Evolutionary conservation across 2,329 filamentous ascomycete species (phyloP), one percentile per base, ranked within the genome.

Genomic region (Ceratocystis huliohia): DNA sequence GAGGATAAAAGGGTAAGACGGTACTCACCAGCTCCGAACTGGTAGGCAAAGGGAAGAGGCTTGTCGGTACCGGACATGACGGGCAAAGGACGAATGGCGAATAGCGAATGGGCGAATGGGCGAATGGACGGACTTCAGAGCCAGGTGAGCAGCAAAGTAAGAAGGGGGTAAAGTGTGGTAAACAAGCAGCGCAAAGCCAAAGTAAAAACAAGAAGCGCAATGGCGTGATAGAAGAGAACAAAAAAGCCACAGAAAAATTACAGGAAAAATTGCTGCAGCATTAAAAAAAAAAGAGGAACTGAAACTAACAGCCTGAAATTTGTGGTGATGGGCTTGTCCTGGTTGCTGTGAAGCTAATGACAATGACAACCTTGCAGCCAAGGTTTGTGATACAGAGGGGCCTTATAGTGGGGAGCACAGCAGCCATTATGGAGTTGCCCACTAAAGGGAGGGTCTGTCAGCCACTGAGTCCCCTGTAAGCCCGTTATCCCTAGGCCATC

Each of bases 21-120:
- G 13, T 15, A 66, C 66, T 68, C 75, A 86, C 92, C 92, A 74
- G 93, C 92, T 76, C 87, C 88, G 81, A 97, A 96, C 80, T 96
- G 92, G 85, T 96, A 96, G 72, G 85, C 77, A 78, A 96, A 96
- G 68, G 91, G 91, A 72, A 96, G 85, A 68, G 92, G 90, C 79
- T 91, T 88, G 64, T 83, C 78, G 61, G 63, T 62, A 70, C 80
- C 74, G 70, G 85, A 81, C 86, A 88, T 88, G 72, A 73, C 81
- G 79, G 74, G 73, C 71, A 69, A n/a, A 22, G 8, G 46, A n/a
- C 46, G 46, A 13, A 17, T 3, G 28, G 73, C 71, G 69, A n/a
- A 13, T 5, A 22, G 46, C 46, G 46, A 22, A 30, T 10, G 25
- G 25, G 37, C 10, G 7, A 37, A 37, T 37, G 33, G 8, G 33